These are phyloP conservation scores for Roridomyces roridus DNA, from an alignment of 768 basidiomycete species.

Conservation along the genomic window DNA sequence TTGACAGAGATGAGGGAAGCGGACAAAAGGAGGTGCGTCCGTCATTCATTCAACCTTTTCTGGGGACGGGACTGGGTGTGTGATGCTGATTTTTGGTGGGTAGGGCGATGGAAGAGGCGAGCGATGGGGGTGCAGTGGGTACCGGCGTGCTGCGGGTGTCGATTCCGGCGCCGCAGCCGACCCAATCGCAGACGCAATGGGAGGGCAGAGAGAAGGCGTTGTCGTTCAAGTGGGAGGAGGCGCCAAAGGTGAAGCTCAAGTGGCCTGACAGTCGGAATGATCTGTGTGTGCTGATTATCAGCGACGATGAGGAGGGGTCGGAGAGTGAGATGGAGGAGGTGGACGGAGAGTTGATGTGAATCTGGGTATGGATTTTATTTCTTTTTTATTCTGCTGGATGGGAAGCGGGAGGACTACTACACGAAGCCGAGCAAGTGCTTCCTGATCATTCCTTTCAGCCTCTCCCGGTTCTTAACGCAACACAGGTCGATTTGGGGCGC, in stretches of 20 bases:
- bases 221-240: neutral
- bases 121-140: neutral
- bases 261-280: slow-evolving; percentile 56
- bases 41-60: slow-evolving; percentile 1
- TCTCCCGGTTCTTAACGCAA: too few species aligned
- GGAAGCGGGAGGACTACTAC: too few species aligned
- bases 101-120: too few species aligned
- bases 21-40: slow-evolving; percentile 58
- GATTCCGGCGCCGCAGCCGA: neutral
- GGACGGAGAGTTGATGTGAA: neutral
- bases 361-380: slow-evolving; percentile 8
- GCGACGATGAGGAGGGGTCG: slow-evolving; percentile 52
- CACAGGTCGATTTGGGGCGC: too few species aligned
- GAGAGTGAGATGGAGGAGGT: slow-evolving; percentile 16
- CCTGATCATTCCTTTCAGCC: too few species aligned
- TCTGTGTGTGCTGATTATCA: slow-evolving; percentile 52
- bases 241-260: slow-evolving; percentile 31
- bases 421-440: too few species aligned
- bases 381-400: neutral
- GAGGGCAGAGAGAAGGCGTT: too few species aligned
- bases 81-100: neutral
- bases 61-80: neutral
- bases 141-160: neutral
- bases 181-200: too few species aligned
- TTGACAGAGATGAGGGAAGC: slow-evolving; percentile 47